phyloP scores from a whole-genome alignment of 2,329 filamentous ascomycete species.

The Beauveria pseudobassiana region DNA sequence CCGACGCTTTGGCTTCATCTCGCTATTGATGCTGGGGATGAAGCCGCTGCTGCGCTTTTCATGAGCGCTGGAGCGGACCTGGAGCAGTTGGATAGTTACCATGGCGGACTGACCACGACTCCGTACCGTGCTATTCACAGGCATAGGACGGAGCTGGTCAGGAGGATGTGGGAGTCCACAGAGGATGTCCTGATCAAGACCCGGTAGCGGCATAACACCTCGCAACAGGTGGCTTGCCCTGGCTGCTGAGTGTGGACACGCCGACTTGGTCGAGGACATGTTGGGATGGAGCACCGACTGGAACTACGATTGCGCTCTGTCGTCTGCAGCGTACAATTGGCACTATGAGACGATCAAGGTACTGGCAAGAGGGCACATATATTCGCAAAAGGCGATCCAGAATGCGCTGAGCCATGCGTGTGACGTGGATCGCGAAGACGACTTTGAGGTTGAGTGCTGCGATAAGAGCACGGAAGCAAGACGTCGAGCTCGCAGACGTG shows the following conservation, averaged over 20 bases:
- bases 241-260: neutral
- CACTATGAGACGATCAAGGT: neutral
- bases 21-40: neutral
- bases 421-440: neutral
- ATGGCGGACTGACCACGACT: neutral
- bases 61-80: neutral
- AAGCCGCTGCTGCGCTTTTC: neutral
- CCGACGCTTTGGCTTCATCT: neutral
- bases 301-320: neutral
- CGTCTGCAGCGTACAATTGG: neutral
- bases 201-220: neutral
- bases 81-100: neutral
- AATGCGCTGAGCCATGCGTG: neutral
- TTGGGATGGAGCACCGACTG: neutral
- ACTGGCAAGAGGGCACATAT: neutral
- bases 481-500: neutral
- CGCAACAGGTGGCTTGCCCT: neutral
- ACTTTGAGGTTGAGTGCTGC: neutral
- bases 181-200: neutral
- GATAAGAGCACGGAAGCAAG: neutral
- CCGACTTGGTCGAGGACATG: neutral
- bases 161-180: neutral
- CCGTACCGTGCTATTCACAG: neutral
- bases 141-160: neutral
- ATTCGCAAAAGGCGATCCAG: neutral